Conservation (phyloP, 192 early-diverging fungal species). For the Coemansia brasiliensis region DNA sequence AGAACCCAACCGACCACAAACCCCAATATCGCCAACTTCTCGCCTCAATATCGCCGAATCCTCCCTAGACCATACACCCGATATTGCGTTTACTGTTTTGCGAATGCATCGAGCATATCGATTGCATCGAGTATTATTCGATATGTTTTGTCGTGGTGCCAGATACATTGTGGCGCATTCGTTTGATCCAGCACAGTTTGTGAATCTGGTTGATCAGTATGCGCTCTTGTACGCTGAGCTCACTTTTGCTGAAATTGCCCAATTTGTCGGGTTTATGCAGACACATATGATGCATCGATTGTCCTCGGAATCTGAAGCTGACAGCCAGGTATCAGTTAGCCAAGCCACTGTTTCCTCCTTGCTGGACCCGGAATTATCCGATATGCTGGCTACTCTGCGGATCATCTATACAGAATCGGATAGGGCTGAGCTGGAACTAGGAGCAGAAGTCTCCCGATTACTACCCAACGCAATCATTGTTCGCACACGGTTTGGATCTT, state of each 20-base stretch:
- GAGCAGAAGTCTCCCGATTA: constrained; percentile 4
- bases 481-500: constrained; percentile 42
- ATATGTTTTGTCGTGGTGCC: constrained; percentile 42
- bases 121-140: constrained; percentile 28
- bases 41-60: not conserved
- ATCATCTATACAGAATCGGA: constrained; percentile 29
- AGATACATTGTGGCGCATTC: constrained; percentile 24
- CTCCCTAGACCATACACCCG: not conserved
- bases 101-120: constrained; percentile 38
- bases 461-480: constrained; percentile 25
- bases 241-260: constrained; percentile 17
- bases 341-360: not conserved
- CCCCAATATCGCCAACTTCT: not conserved
- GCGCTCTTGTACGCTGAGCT: constrained; percentile 29
- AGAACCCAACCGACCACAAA: constrained; percentile 3
- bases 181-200: constrained; percentile 28
- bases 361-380: not conserved
- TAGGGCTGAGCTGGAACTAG: constrained; percentile 17
- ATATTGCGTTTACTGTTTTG: constrained; percentile 25
- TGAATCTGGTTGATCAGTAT: constrained; percentile 8
- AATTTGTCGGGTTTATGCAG: constrained; percentile 17
- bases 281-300: not conserved
- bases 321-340: not conserved
- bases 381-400: constrained; percentile 26
- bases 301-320: not conserved